Evolutionary conservation across 1,139 yeast species (phyloP), one percentile per base, ranked within the genome.

Genomic region (Yamadazyma taylorii): DNA sequence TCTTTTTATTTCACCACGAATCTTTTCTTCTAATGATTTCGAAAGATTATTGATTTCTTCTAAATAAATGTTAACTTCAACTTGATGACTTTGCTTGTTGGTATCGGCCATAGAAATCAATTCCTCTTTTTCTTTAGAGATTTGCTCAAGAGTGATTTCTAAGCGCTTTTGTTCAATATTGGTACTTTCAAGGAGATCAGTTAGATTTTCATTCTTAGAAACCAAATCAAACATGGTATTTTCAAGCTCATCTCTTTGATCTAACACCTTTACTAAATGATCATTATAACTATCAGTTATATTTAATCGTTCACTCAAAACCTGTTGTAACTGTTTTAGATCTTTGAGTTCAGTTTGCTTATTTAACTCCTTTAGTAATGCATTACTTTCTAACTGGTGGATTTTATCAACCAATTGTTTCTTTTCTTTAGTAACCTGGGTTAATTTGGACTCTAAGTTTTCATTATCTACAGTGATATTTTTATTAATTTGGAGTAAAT

Each of bases 331-430:
- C 6, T 27, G 10, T 12, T 27, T 16, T n/a, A 27, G 16, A 15
- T 3, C 12, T 27, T 27, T 15, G 13, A 15, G 16, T n/a, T 27
- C 28, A 11, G 10, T 28, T 13, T 32, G 29, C 3, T 29, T 14
- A 10, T 24, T 16, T n/a, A 33, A 25, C 12, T 21, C 22, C 14
- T 25, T 17, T 12, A 30, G 11, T 23, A 28, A 25, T 5, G 21
- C 34, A 8, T 29, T 17, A 21, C 39, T 36, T 24, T 36, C 34
- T 10, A 36, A 27, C 17, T 36, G 12, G 15, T 36, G 39, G 16
- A 21, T 24, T 12, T 17, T 23, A 19, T 36, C 30, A 19, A 9
- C n/a, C n/a, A 36, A 24, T 15, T 13, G 7, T 8, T 16, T 24
- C 16, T 14, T 29, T n/a, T 29, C 30, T 13, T 14, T 25, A 14